A percentile compares a stretch with the other conserved stretches of the same genome.
Evolutionary conservation across 768 basidiomycete species (phyloP).

Genomic region (Zangia roseola): DNA sequence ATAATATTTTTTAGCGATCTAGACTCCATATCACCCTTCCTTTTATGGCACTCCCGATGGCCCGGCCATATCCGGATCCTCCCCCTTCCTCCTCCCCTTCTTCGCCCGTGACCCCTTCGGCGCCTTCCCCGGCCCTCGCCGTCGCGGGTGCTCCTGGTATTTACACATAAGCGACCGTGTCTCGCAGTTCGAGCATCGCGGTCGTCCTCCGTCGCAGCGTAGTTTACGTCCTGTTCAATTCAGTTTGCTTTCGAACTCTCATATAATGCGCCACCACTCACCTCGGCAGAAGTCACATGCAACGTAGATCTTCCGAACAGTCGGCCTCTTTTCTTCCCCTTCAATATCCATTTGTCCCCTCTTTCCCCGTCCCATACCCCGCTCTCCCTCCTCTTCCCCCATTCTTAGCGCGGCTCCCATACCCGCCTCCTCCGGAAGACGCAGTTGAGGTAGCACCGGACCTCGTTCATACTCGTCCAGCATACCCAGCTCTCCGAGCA

Average conservation of each 20-base stretch:
- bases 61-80: constrained; percentile 26
- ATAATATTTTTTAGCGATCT: constrained; percentile 18
- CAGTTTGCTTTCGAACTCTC: not conserved
- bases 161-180: constrained; percentile 51
- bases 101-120: constrained; percentile 56
- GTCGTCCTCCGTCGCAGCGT: constrained; percentile 65
- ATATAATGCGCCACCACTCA: constrained; percentile 29
- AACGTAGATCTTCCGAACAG: constrained; percentile 36
- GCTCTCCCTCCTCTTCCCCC: constrained; percentile 17
- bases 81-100: constrained; percentile 33
- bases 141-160: constrained; percentile 51
- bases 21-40: constrained; percentile 18
- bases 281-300: constrained; percentile 82
- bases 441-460: constrained; percentile 29
- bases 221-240: constrained; percentile 76
- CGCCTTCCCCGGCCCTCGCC: constrained; percentile 76
- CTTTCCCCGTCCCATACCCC: constrained; percentile 15
- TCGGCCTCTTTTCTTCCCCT: constrained; percentile 22
- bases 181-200: constrained; percentile 61
- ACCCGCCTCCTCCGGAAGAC: constrained; percentile 22
- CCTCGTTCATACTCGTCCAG: constrained; percentile 19
- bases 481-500: constrained; percentile 26
- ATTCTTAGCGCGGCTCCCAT: constrained; percentile 1
- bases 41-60: constrained; percentile 27
- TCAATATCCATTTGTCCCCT: constrained; percentile 17